phyloP scores from a whole-genome alignment of 2,329 filamentous ascomycete genomes.

The Trichoderma koningiopsis region DNA sequence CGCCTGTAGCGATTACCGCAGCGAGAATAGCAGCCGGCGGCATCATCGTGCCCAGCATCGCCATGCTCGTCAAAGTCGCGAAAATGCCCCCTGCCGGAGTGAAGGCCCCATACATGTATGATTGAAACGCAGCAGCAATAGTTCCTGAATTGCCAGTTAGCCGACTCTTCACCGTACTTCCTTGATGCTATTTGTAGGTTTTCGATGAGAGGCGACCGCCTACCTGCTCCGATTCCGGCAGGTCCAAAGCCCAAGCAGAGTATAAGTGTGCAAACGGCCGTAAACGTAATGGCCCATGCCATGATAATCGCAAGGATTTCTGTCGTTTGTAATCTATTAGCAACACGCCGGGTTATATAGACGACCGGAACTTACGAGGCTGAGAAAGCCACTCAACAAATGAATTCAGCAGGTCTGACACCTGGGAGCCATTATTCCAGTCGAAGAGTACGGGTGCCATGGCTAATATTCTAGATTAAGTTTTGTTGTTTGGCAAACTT shows the following conservation, averaged over 20 bases:
- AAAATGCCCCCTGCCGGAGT: constrained; percentile 23
- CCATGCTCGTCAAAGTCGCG: constrained; percentile 22
- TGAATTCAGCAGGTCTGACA: neutral
- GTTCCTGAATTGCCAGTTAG: constrained; percentile 10
- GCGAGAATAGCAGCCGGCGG: constrained; percentile 19
- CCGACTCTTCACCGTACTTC: neutral
- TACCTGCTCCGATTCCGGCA: constrained; percentile 24
- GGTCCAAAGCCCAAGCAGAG: constrained; percentile 23
- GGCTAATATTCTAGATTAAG: neutral
- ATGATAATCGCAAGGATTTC: constrained; percentile 12
- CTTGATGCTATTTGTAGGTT: neutral
- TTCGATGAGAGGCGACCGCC: neutral
- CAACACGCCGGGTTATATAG: neutral
- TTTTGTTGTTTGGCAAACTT: neutral
- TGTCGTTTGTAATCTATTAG: neutral
- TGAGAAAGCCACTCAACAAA: constrained; percentile 18
- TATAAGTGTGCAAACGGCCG: constrained; percentile 17
- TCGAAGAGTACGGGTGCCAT: neutral
- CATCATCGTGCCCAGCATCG: constrained; percentile 24
- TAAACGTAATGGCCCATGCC: constrained; percentile 22
- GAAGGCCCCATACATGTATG: constrained; percentile 23
- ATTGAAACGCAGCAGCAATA: constrained; percentile 20
- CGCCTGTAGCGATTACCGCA: constrained; percentile 6
- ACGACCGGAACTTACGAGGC: constrained; percentile 1
- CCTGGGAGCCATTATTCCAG: neutral